Evolutionary conservation across 768 basidiomycete genomes (phyloP).

Genomic region (Kwoniella mangroviensis): DNA sequence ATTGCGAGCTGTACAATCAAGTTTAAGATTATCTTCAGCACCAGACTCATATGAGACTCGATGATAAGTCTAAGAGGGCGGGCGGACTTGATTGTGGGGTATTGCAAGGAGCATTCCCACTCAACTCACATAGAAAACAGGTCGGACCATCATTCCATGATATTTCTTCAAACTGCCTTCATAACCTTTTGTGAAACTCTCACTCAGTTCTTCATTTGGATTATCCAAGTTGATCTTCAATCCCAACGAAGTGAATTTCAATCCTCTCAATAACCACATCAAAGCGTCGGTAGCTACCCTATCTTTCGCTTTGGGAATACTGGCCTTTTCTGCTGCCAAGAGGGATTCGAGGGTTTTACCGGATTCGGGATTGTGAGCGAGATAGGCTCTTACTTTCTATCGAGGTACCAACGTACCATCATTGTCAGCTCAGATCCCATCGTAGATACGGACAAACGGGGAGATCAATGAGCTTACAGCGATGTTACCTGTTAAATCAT

Average conservation of each 20-base stretch:
- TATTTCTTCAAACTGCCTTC: constrained; percentile 78
- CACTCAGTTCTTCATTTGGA: constrained; percentile 68
- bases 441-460: background rate
- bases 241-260: constrained; percentile 74
- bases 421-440: background rate
- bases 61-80: no score
- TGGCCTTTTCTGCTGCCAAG: constrained; percentile 76
- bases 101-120: background rate
- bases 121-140: constrained; percentile 64
- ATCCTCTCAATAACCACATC: constrained; percentile 85
- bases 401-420: background rate
- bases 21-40: no score
- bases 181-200: constrained; percentile 80
- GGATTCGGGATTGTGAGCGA: constrained; percentile 67
- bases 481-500: constrained; percentile 90
- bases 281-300: constrained; percentile 82
- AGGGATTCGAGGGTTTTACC: constrained; percentile 83
- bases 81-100: no score
- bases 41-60: no score
- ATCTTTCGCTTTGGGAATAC: constrained; percentile 70
- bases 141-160: constrained; percentile 67
- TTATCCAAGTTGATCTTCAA: constrained; percentile 74
- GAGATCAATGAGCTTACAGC: constrained; percentile 63
- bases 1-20: constrained; percentile 65
- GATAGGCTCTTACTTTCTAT: constrained; percentile 88